Percentiles rank a stretch among this genome's conserved stretches.
phyloP scores from a whole-genome alignment of 345 rosid genomes.

The Pistacia vera region DNA sequence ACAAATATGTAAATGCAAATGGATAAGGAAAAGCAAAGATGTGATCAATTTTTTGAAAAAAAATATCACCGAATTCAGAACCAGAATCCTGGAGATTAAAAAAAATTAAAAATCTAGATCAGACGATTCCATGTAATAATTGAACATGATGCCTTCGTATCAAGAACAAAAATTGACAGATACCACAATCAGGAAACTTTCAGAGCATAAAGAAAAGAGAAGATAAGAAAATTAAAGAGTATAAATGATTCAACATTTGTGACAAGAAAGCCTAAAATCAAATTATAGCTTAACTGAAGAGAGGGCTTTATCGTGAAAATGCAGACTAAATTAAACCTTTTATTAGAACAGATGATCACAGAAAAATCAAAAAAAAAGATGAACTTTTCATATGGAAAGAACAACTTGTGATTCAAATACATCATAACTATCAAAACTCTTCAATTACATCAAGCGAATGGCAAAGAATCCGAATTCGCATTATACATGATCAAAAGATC shows the following conservation, averaged over 20 bases:
- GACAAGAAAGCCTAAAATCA: neutral
- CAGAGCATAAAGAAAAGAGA: neutral
- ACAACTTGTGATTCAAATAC: too few species aligned
- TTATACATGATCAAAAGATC: neutral
- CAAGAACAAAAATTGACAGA: neutral
- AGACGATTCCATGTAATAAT: neutral
- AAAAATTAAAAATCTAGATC: neutral
- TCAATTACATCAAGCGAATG: too few species aligned
- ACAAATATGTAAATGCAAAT: neutral
- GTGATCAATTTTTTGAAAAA: neutral
- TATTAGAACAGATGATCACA: neutral
- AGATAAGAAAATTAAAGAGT: neutral
- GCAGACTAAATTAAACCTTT: too few species aligned
- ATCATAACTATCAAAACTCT: neutral
- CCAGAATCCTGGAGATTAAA: neutral
- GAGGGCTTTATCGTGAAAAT: too few species aligned
- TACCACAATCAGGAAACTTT: neutral
- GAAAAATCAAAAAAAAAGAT: neutral
- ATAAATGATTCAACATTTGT: too few species aligned
- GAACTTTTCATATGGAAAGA: neutral
- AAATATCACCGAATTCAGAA: neutral
- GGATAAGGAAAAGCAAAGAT: neutral
- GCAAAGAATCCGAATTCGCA: neutral
- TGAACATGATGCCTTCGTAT: neutral
- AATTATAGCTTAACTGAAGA: neutral